Evolutionary conservation across 345 rosid genomes (phyloP), one percentile per base, ranked within the genome.

Genomic region (Eutrema yunnanense): DNA sequence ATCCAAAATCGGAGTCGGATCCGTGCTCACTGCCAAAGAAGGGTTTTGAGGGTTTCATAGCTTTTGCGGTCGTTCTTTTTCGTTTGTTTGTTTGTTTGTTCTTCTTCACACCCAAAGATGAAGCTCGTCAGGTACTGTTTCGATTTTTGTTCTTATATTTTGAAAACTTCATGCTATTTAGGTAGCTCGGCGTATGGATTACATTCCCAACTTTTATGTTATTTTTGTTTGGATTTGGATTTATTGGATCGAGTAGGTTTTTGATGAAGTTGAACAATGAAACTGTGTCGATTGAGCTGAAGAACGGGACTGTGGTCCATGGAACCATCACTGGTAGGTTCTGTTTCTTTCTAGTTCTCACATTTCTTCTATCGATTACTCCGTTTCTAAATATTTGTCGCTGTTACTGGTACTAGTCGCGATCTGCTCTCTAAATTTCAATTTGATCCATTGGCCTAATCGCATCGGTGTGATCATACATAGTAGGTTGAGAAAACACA

Each of bases 221-320:
- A 30, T 6, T 42, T 51, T 8, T 44, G 13, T 43, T 54, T 42
- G 4, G 42, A 38, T 38, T 8, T 9, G 42, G 9, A 8, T 38
- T 2, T 52, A 38, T 41, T 69, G 69, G 75, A 78, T 73, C 65
- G 67, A 56, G 30, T 74, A 92, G 96, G 96, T 92, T 95, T 77
- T 78, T 95, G 93, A 95, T 95, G 99, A 95, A 95, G 85, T 51
- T 95, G 78, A 95, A 87, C 90, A 95, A 95, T 57, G 99, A 92
- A 80, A 92, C 96, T 50, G 96, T 92, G 6, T 92, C 97, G 65
- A 88, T 95, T 62, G 99, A 95, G 85, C 92, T 95, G 76, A 90
- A 95, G 85, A 95, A 95, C 32, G 97, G 96, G 67, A 92, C 96
- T 54, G 82, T 90, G 26, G 99, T 92, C 60, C 93, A 95, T 62